A percentile compares a stretch with the other conserved stretches of the same genome.
Evolutionary conservation across 1,139 yeast genomes (phyloP).

Genomic region (Saccharomyces pastorianus): DNA sequence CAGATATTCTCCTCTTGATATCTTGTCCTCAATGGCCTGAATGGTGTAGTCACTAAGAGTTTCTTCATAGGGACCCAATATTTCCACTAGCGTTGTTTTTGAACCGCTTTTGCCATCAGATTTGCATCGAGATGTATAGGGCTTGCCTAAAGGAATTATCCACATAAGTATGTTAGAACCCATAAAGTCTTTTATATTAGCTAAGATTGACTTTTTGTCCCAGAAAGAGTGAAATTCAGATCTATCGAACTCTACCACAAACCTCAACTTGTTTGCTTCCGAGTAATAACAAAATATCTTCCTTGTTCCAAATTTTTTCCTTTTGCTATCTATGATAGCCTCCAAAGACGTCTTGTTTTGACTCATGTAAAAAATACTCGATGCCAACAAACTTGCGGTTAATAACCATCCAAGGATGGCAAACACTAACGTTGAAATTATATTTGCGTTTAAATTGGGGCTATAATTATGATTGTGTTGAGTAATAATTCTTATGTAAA

Average conservation of each 20-base stretch:
- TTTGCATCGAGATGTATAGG: not conserved
- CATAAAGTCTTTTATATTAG: constrained; percentile 17
- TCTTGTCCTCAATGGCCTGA: constrained; percentile 12
- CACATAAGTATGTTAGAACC: constrained; percentile 19
- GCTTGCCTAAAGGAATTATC: constrained; percentile 17
- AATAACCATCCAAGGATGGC: constrained; percentile 39
- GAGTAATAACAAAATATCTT: not conserved
- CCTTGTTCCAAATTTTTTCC: constrained; percentile 8
- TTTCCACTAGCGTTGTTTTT: not conserved
- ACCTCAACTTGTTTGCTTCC: constrained; percentile 13
- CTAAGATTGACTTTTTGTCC: constrained; percentile 13
- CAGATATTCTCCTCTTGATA: constrained; percentile 14
- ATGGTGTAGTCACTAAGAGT: constrained; percentile 10
- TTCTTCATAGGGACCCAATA: constrained; percentile 18
- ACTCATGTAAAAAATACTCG: constrained; percentile 36
- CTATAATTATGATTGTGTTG: constrained; percentile 22
- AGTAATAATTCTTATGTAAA: constrained; percentile 30
- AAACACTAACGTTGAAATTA: constrained; percentile 38
- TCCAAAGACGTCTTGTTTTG: constrained; percentile 42
- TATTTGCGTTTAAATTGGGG: constrained; percentile 38
- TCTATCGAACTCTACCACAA: constrained; percentile 16
- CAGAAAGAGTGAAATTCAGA: constrained; percentile 11
- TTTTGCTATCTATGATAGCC: constrained; percentile 24
- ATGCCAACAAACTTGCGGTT: constrained; percentile 34
- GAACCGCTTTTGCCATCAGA: not conserved